Evolutionary conservation across 306 rosid species (phyloP), one percentile per base, ranked within the genome.

Genomic region (Medicago arabica): DNA sequence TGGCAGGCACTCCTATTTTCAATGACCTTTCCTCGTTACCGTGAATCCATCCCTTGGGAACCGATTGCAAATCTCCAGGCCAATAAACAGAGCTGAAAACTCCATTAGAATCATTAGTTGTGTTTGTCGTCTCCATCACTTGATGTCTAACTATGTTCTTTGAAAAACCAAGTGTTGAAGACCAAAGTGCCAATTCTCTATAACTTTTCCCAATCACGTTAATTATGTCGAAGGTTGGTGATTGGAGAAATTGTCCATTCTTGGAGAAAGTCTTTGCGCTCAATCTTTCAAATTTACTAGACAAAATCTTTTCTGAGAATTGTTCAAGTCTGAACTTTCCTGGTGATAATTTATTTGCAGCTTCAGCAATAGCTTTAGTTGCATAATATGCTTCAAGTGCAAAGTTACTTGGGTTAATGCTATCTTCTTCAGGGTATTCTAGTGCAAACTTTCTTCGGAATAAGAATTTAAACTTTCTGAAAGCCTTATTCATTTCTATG

Each of bases 381-480:
- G 88, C 85, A 41, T 89, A 86, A 69, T 87, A 86, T 14, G 90
- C 85, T 66, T 82, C 86, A 34, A 87, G 74, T 15, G 84, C 88
- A 19, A 81, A 87, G 38, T 86, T 31, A 67, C 91, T 83, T 11
- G 91, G 94, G 21, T 77, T 86, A 15, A 71, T 39, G 61, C 43
- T 71, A 51, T 89, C 90, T 77, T 91, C 92, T 53, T 84, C 83
- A 1, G 89, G 92, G 79, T 86, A 86, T 58, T 75, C 81, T 38
- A 71, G 54, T 16, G 63, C 63, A 19, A 82, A 87, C 8, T 67
- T 64, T 70, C 69, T 83, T 34, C 75, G 82, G 72, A 87, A 89
- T 71, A 78, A 78, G 47, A 62, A 73, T 66, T 66, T 86, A 79
- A 89, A 89, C 36, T 44, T 61, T 43, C 28, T 80, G 53, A 84